Base-by-base conservation (phyloP, 2,329 filamentous ascomycete genomes). In the Beauveria sp. region DNA sequence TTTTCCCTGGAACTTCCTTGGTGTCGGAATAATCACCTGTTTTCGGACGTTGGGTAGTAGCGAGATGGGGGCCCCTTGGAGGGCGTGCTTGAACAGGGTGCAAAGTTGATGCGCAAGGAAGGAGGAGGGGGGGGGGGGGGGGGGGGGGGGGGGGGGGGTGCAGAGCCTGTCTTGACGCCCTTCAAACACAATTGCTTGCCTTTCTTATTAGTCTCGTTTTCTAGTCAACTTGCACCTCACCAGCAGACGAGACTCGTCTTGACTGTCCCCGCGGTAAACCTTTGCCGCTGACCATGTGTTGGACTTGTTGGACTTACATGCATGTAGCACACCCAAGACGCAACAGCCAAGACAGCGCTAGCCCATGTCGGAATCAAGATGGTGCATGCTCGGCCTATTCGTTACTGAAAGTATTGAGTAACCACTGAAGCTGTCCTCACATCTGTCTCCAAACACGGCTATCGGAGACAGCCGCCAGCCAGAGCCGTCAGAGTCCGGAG, bases 1-100 rank as follows among this genome's bases (percentile, higher is more conserved):
- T 52, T 47, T 18, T 20, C 53, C 53, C 43, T 47, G 28, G 40
- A 30, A 10, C 42, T 49, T 30, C 12, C 22, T 30, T 55, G 58
- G 58, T 60, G 58, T 51, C 58, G 58, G 58, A 54, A 47, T 42
- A 54, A 60, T 60, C 28, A 54, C 42, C 58, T 55, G 28, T 42
- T 60, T 60, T 60, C 42, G 58, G 58, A 54, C 20, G 38, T 42
- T 54, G 58, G 58, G 58, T 54, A 30, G 58, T 43, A 55, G 28
- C 51, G 42, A 49, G 58, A 55, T 28, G 57, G 43, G 49, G 57
- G 57, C 38, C 57, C 57, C 57, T 38, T 60, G 57, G 38, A 53
- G 49, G 49, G 57, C 16, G 57, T 42, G 38, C n/a, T 28, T 24
- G 34, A 18, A 45, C 38, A n/a, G 20, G 20, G 55, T 14, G 22